phyloP scores from a whole-genome alignment of 2,329 filamentous ascomycete species.

The Colletotrichum sp. region DNA sequence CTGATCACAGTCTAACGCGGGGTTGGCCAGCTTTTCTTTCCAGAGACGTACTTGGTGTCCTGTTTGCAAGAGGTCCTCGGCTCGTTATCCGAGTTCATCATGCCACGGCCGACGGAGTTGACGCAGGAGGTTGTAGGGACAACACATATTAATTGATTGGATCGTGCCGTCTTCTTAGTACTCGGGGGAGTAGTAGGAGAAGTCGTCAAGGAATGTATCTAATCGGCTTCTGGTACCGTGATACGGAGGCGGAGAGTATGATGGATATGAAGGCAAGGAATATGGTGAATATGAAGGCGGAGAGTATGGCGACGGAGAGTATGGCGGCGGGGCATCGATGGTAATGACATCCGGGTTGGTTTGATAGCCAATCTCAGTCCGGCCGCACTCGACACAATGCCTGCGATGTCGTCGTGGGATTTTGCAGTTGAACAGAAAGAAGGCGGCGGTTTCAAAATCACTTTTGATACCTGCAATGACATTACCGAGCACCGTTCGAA shows the following conservation, averaged over 20 bases:
- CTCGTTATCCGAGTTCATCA: background rate
- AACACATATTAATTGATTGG: background rate
- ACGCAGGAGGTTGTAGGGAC: background rate
- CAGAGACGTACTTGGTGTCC: background rate
- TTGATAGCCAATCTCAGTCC: background rate
- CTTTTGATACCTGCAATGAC: background rate
- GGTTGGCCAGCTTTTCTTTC: background rate
- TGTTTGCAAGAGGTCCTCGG: background rate
- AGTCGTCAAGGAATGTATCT: background rate
- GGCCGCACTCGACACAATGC: rapidly evolving
- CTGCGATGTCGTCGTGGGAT: background rate
- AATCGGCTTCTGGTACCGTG: rapidly evolving
- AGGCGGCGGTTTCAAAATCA: rapidly evolving
- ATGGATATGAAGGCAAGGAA: background rate
- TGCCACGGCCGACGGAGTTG: background rate
- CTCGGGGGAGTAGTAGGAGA: background rate
- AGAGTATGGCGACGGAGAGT: background rate
- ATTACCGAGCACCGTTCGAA: background rate
- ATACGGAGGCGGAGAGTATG: background rate
- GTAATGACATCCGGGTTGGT: rapidly evolving
- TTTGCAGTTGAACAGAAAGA: background rate
- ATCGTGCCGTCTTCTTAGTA: background rate
- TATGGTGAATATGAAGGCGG: background rate
- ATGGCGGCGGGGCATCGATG: background rate
- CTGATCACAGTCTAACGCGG: background rate